Evolutionary conservation across 2,329 filamentous ascomycete species (phyloP), one percentile per base, ranked within the genome.

Genomic region (Diplodia scrobiculata): DNA sequence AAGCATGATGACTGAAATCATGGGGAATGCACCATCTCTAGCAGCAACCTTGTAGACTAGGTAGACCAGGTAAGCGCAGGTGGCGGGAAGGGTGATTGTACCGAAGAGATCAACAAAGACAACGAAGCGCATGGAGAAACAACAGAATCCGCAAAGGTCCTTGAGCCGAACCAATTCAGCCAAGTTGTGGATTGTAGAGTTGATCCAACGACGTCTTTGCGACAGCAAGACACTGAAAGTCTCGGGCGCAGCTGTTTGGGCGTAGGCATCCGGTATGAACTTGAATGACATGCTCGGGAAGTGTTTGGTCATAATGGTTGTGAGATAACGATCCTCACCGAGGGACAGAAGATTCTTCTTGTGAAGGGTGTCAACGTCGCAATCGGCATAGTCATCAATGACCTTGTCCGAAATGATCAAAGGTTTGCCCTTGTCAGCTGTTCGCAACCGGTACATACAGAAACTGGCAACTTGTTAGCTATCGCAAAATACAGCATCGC

Each of bases 151-250:
- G 75, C 95, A 99, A 78, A 99, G 89, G 74, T 99, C 92, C 77
- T 93, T 90, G 54, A 99, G 84, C 73, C 89, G 89, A 76, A 97
- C 89, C 74, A 99, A 82, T 78, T 99, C 95, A 29, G 89, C 90
- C 75, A 99, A 79, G 77, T 99, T 99, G 84, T 99, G 95, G 68
- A 99, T 90, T 10, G 95, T 99, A 1, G 95, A 98, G 81, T 99
- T 99, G 79, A 99, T 99, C 95, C 95, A 99, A 77, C 95, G 90
- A 83, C 95, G 92, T 84, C 95, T 89, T 77, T 99, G 95, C n/a
- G 95, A 99, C 36, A 99, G 84, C 72, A 99, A 81, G 72, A 99
- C 92, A 74, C 89, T 91, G 91, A 93, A 99, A 27, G 90, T 91
- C 73, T 98, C 92, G 1, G 95, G 95, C 0, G 95, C 95, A 51